A percentile compares a stretch with the other conserved stretches of the same genome.
Evolutionary conservation across 441 rosid species (phyloP).

Genomic region (Macaranga tanarius): DNA sequence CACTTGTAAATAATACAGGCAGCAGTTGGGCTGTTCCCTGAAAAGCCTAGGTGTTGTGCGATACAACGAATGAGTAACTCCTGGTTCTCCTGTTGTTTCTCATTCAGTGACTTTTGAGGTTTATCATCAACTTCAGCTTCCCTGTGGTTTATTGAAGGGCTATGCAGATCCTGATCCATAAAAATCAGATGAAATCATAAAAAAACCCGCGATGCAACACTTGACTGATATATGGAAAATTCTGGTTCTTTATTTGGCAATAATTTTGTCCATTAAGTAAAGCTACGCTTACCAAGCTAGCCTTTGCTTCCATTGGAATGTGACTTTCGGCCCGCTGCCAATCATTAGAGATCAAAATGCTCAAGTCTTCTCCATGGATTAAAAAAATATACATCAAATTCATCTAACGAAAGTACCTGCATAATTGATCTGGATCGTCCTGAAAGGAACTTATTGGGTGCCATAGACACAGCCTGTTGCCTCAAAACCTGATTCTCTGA

Average conservation of each 20-base stretch:
- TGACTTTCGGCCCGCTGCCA: slow-evolving; percentile 85
- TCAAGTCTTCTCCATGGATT: slow-evolving; percentile 8
- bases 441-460: slow-evolving; percentile 96
- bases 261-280: background rate
- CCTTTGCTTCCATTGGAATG: slow-evolving; percentile 55
- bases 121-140: slow-evolving; percentile 79
- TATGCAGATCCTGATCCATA: slow-evolving; percentile 70
- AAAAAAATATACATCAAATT: background rate
- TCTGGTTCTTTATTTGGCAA: background rate
- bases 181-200: slow-evolving; percentile 3
- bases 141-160: slow-evolving; percentile 71
- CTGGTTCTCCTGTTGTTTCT: slow-evolving; percentile 97
- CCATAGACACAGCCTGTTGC: slow-evolving; percentile 95
- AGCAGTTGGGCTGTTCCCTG: slow-evolving; percentile 81
- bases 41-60: slow-evolving; percentile 83
- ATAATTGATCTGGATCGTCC: slow-evolving; percentile 93
- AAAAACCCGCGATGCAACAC: slow-evolving; percentile 19
- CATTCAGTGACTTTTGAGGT: slow-evolving; percentile 92
- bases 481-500: slow-evolving; percentile 94
- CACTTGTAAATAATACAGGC: slow-evolving; percentile 98
- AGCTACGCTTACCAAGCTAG: slow-evolving; percentile 49
- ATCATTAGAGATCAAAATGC: slow-evolving; percentile 25
- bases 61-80: slow-evolving; percentile 94
- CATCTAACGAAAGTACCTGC: slow-evolving; percentile 54
- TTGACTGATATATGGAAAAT: slow-evolving; percentile 8